Evolutionary conservation across 805 yeast species (phyloP).

Genomic region (Sugiyamaella mastotermitis): DNA sequence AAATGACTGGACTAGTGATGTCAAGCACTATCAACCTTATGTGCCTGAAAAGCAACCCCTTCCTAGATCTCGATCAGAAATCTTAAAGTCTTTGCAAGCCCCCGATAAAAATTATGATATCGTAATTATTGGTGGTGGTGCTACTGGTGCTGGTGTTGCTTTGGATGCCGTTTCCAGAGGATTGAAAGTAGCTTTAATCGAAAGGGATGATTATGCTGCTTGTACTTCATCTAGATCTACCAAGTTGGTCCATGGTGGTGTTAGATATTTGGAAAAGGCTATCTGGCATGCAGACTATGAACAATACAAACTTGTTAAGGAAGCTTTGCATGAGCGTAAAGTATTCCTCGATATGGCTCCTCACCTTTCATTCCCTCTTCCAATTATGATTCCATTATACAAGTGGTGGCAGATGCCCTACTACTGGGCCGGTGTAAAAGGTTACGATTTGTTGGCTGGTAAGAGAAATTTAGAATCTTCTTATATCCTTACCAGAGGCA

Average conservation of each 20-base stretch:
- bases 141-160: conserved; percentile 91
- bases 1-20: too few species aligned
- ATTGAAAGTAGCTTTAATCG: conserved; percentile 78
- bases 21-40: too few species aligned
- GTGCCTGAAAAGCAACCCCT: conserved; percentile 3
- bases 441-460: conserved; percentile 92
- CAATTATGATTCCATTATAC: conserved; percentile 95
- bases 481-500: conserved; percentile 60
- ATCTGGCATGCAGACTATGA: conserved; percentile 86
- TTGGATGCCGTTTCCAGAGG: conserved; percentile 90
- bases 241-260: conserved; percentile 97
- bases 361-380: conserved; percentile 77
- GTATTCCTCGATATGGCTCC: conserved; percentile 88
- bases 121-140: conserved; percentile 93
- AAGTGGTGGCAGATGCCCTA: conserved; percentile 95
- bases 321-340: conserved; percentile 81
- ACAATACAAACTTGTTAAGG: conserved; percentile 82
- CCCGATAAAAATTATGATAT: conserved; percentile 59
- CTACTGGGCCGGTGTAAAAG: conserved; percentile 83
- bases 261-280: conserved; percentile 90
- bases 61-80: conserved; percentile 1
- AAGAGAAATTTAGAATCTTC: conserved; percentile 74
- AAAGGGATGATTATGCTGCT: conserved; percentile 82
- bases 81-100: conserved; percentile 14
- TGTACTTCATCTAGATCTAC: conserved; percentile 94